Evolutionary conservation across 352 stramenopile genomes (phyloP).

Genomic region (Globisporangium alternatum): DNA sequence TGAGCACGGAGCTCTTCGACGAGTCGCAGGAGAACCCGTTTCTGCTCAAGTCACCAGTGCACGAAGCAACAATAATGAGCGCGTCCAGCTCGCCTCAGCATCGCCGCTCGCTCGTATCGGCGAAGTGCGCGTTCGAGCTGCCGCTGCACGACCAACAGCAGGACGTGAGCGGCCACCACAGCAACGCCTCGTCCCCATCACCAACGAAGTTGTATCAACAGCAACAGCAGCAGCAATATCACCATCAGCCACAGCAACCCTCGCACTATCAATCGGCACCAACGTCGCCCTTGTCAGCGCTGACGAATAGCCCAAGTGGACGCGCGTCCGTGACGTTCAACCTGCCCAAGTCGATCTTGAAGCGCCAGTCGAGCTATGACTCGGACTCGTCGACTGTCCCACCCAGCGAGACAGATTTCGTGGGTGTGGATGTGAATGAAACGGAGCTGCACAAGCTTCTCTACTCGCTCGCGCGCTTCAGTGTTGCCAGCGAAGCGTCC

Average conservation of each 20-base stretch:
- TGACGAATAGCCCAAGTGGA: neutral
- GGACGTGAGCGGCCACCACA: neutral
- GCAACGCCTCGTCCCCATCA: neutral
- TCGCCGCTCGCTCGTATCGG: constrained; percentile 1
- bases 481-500: constrained; percentile 34
- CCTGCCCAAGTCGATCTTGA: constrained; percentile 39
- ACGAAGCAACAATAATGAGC: constrained; percentile 10
- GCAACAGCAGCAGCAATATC: neutral
- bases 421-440: constrained; percentile 21
- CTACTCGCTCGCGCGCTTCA: constrained; percentile 57
- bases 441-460: constrained; percentile 64
- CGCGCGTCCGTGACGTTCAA: constrained; percentile 38
- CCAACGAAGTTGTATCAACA: neutral
- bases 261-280: neutral
- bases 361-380: constrained; percentile 39
- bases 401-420: constrained; percentile 19
- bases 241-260: neutral
- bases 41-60: constrained; percentile 31
- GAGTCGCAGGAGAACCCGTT: constrained; percentile 73
- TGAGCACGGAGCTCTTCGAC: constrained; percentile 71
- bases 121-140: constrained; percentile 21
- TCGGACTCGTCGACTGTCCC: constrained; percentile 38
- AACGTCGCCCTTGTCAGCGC: neutral
- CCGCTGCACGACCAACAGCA: constrained; percentile 33
- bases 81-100: constrained; percentile 3